These are phyloP conservation scores for Priceomyces haplophilus DNA, from an alignment of 805 yeast genomes.

Conservation along the genomic window DNA sequence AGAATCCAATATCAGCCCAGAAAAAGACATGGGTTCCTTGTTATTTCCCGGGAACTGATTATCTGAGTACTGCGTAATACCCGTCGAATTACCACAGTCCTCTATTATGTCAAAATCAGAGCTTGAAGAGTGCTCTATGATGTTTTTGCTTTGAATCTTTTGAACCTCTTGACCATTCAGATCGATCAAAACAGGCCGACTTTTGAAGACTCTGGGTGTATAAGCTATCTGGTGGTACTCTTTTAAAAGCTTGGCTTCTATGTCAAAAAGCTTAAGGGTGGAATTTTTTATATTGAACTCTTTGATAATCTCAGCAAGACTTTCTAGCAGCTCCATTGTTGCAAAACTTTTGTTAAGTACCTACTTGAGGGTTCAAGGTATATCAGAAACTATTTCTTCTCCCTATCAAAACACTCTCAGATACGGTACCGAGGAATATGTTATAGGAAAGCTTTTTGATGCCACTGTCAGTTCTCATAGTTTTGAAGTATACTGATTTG, in stretches of 20 bases:
- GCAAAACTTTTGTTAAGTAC: constrained; percentile 2
- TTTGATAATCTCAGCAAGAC: constrained; percentile 16
- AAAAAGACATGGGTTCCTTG: constrained; percentile 1
- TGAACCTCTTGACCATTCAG: constrained; percentile 1
- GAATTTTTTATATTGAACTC: constrained; percentile 15
- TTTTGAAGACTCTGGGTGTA: constrained; percentile 1
- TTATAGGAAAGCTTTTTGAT: too few species aligned
- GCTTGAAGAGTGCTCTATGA: constrained; percentile 3
- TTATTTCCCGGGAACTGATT: background rate
- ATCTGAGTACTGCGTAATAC: background rate
- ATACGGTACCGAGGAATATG: too few species aligned
- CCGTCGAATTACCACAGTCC: background rate
- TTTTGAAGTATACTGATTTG: too few species aligned
- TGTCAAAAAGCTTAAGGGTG: constrained; percentile 14
- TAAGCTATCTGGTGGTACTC: constrained; percentile 2
- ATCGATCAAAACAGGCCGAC: constrained; percentile 1
- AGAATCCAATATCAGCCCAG: background rate
- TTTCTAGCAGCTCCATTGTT: constrained; percentile 21
- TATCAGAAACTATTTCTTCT: too few species aligned
- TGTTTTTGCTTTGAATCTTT: constrained; percentile 1
- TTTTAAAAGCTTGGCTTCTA: constrained; percentile 3
- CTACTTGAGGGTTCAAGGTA: too few species aligned
- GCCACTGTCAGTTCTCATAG: too few species aligned
- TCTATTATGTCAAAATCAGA: constrained; percentile 5
- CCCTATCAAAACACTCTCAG: too few species aligned